Evolutionary conservation across 2,329 filamentous ascomycete species (phyloP), one percentile per base, ranked within the genome.

Genomic region (Talaromyces funiculosus): DNA sequence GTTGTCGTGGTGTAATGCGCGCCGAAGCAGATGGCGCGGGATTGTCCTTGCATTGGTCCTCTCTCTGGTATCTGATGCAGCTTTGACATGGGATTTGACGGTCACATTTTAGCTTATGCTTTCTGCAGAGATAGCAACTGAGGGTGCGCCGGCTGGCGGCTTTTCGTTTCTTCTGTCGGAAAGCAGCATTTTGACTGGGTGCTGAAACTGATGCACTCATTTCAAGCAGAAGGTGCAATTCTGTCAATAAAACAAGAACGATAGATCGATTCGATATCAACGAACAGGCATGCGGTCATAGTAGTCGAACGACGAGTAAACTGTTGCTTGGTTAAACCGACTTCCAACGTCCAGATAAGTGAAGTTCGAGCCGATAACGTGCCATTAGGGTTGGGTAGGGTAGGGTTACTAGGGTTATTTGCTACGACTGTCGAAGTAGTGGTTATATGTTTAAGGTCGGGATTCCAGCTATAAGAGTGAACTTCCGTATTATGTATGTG

Each of bases 31-130:
- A 63, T 2, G 67, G 66, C 8, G 67, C 65, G 1, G 71, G 71
- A 61, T 73, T 65, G 38, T 66, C 66, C 47, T 67, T 66, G 60
- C 71, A 73, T 51, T 67, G 64, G n/a, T 67, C 64, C 43, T 71
- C 67, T n/a, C 71, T 66, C 6, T 64, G 64, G 38, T 71, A 72
- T 51, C 69, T 69, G 20, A 62, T 64, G 53, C 71, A 73, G 5
- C 66, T 71, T 12, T 71, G 62, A 53, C 71, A 73, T 3, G 71
- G 71, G 4, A 73, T 64, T n/a, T 63, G 64, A 31, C 71, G 67
- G 57, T 73, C 70, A 62, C 71, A 73, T 59, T 67, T 68, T 8
- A 73, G 64, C 61, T 73, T 73, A 54, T 72, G 71, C 43, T 67
- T 64, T 37, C 71, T 64, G 61, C 71, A 73, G 10, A 68, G 70